Evolutionary conservation across 352 stramenopile genomes (phyloP), one percentile per base, ranked within the genome.

Genomic region (Phytophthora quininea): DNA sequence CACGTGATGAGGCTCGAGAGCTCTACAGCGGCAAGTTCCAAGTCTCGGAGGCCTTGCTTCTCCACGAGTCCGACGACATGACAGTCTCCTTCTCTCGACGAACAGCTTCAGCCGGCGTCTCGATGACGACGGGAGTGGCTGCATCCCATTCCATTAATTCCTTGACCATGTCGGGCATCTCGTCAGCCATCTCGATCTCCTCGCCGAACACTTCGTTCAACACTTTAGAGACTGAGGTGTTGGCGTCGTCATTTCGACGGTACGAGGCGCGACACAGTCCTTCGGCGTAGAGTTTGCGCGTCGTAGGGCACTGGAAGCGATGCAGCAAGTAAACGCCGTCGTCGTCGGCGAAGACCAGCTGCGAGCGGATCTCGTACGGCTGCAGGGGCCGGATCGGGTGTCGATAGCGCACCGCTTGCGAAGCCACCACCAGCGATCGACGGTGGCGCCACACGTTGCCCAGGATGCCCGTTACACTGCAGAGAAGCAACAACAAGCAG

Each of bases 251-350:
- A 19, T 84, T 33, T 27, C 29, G 14, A 3, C 55, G 61, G 50
- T 80, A 71, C 6, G 66, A 82, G 24, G 67, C 74, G 29, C 79
- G 79, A 24, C 69, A 76, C 27, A 88, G 54, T 0, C 82, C 82
- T 40, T 90, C 82, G 24, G 82, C 82, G 62, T 86, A 90, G 11
- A 90, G 31, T 47, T 83, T 84, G 35, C 78, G 77, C 0, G 75
- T 88, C 19, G 71, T 84, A 5, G 82, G 82, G 50, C 80, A 89
- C 46, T 85, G 73, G 56, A 89, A 90, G 30, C 82, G 68, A 40
- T 89, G 82, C 51, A 82, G 33, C 24, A 90, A 74, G 64, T 89
- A 90, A 45, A 85, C 80, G 77, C 80, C 88, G 40, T 74, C 67
- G 42, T 71, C 48, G 67, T 90, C 82, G 31, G 62, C 71, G 49